A percentile compares a stretch with the other conserved stretches of the same genome.
phyloP scores from a whole-genome alignment of 352 stramenopile genomes.

The Globisporangium canariense region DNA sequence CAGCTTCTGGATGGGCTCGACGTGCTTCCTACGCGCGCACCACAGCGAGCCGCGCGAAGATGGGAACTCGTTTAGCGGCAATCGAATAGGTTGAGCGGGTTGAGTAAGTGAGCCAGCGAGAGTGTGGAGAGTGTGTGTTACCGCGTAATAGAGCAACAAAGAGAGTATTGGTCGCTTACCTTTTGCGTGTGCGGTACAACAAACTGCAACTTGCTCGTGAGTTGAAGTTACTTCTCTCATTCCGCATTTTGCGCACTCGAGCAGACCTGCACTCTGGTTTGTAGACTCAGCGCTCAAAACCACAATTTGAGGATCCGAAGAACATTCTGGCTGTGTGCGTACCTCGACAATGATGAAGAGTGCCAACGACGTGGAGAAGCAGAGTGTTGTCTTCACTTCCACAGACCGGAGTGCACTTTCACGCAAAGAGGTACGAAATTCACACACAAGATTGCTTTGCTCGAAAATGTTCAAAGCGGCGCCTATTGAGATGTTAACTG shows the following conservation, averaged over 20 bases:
- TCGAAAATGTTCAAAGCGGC: neutral
- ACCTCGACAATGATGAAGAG: neutral
- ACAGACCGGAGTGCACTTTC: constrained; percentile 10
- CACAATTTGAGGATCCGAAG: neutral
- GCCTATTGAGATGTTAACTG: neutral
- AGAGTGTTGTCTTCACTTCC: neutral
- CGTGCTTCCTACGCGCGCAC: constrained; percentile 62
- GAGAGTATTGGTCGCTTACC: constrained; percentile 19
- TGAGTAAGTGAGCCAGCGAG: neutral
- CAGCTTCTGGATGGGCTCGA: constrained; percentile 63
- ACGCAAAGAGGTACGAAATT: constrained; percentile 39
- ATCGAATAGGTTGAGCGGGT: constrained; percentile 26
- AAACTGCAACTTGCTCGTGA: constrained; percentile 15
- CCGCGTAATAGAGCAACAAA: neutral
- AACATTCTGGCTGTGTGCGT: neutral
- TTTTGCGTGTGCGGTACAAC: constrained; percentile 22
- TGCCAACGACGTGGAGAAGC: neutral
- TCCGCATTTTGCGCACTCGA: constrained; percentile 13
- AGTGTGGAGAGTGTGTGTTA: constrained; percentile 2
- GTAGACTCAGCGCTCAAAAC: constrained; percentile 9
- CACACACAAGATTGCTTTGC: neutral
- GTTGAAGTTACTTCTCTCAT: constrained; percentile 30
- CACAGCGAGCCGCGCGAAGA: constrained; percentile 39
- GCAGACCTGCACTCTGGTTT: constrained; percentile 1
- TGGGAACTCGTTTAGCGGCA: constrained; percentile 56